Conservation (phyloP, 2,329 filamentous ascomycete species). For the Alternaria metachromatica region DNA sequence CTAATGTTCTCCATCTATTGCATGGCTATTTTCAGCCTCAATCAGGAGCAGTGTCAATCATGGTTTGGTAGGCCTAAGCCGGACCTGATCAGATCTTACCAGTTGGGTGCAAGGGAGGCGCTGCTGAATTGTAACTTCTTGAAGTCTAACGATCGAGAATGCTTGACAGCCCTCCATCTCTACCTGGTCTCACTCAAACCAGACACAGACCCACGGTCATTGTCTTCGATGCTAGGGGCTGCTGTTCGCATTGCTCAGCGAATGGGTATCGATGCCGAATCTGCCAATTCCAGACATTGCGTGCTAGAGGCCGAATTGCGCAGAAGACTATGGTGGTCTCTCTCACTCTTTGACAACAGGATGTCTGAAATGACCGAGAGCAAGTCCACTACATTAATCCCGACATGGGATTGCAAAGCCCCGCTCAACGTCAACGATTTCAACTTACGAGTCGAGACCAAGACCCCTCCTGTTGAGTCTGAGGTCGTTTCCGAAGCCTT, state of each 20-base stretch:
- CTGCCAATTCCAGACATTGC: constrained; percentile 56
- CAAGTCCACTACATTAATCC: constrained; percentile 56
- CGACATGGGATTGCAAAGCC: constrained; percentile 55
- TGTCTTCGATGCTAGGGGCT: constrained; percentile 64
- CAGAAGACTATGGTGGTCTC: constrained; percentile 67
- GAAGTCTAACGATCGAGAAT: constrained; percentile 62
- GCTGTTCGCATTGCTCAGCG: constrained; percentile 66
- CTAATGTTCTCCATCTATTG: constrained; percentile 47
- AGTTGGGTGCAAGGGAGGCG: constrained; percentile 67
- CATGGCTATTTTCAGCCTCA: constrained; percentile 57
- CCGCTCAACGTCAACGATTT: constrained; percentile 62
- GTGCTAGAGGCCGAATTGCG: constrained; percentile 67
- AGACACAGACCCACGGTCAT: constrained; percentile 52
- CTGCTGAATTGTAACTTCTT: constrained; percentile 63
- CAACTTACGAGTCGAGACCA: constrained; percentile 52
- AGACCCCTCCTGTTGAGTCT: constrained; percentile 47
- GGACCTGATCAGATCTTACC: constrained; percentile 62
- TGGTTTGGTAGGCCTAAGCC: constrained; percentile 62
- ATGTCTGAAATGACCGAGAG: constrained; percentile 61
- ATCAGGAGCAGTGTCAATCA: constrained; percentile 59
- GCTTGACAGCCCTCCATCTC: constrained; percentile 61
- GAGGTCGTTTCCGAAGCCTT: constrained; percentile 58
- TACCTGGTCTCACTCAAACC: constrained; percentile 64
- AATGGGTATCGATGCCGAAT: constrained; percentile 67
- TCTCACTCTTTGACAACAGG: constrained; percentile 64